Base-by-base conservation (phyloP, 1,284 basidiomycete species). In the Pholiota adiposa region DNA sequence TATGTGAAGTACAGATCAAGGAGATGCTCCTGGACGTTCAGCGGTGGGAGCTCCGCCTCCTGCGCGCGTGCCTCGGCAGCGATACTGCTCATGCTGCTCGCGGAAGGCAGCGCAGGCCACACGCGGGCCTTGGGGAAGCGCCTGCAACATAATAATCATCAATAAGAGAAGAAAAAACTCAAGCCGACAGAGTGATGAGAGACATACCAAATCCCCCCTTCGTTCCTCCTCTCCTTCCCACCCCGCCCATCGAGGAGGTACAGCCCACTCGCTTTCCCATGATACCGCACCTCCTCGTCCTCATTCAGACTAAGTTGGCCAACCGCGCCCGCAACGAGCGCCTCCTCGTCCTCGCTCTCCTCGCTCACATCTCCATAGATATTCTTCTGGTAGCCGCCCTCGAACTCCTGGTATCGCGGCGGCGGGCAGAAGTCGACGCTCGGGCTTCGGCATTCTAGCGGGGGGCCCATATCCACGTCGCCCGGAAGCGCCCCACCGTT, bases 301-400 rank as follows among this genome's bases (percentile, higher is more conserved):
- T 95, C 93, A 67, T 94, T 93, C 66, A 95, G 70, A 63, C 89
- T 92, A 60, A 95, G 77, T 72, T 94, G 92, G 3, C 93, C 93
- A 4, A 94, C 81, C 34, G 91, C 91, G 64, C 88, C 84, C 18
- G 83, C 80, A 12, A 94, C 74, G 12, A 36, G 34, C 34, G 51
- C 51, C 34, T 21, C 51, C 36, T 82, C 81, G 21, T 82, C 82
- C 31, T 83, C 82, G 53, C 77, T 82, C 9, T 76, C 79, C 19
- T 78, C 76, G 58, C 74, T 75, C 31, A 67, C 48, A 53, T 61
- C 58, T 33, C 57, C 60, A 31, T 44, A 44, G 43, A 21, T n/a
- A n/a, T n/a, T n/a, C n/a, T n/a, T n/a, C n/a, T n/a, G n/a, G n/a
- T n/a, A n/a, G n/a, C n/a, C n/a, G n/a, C n/a, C n/a, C n/a, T n/a